Base-by-base conservation (phyloP, 257 asterid genomes). In the Solanum virginianum region DNA sequence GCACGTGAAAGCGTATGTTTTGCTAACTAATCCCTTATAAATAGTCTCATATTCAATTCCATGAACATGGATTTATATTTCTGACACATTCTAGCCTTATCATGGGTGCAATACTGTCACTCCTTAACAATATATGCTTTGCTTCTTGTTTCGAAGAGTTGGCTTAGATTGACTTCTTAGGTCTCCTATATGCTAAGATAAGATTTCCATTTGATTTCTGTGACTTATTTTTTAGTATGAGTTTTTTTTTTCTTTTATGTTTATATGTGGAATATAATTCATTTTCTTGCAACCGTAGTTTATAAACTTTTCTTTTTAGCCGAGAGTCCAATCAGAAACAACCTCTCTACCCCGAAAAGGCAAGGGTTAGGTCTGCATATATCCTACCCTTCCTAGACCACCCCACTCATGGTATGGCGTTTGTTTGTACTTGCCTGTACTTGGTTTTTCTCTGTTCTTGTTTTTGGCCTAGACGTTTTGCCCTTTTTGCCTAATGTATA, bases 1-100 rank as follows among this genome's bases (percentile, higher is more conserved):
- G 87, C 93, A 91, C 41, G 91, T 88, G 45, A 93, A 92, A 93
- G 98, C 97, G 99, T 94, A 93, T 1, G 98, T 88, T 81, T 86
- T 60, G 57, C 24, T 81, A 6, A 41, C 59, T n/a, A 62, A 10
- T 49, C 16, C 7, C 16, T 1, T 62, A 24, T 62, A 22, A 62
- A 1, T 62, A 24, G 39, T 17, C 39, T 74, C 55, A 54, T 56
- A 55, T 5, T 26, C 53, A 14, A 4, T 29, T 77, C 45, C 82
- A 26, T 77, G 45, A 49, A 24, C 82, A 20, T 51, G 41, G 0
- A 51, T 24, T 75, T 77, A 8, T 77, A 49, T 14, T 49, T 77
- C 22, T 75, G 82, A 53, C 4, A 75, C 49, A 57, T 72, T 72
- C 81, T 74, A 45, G 18, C 57, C 57, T n/a, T n/a, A 45, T 45